Evolutionary conservation across 805 yeast species (phyloP).

Genomic region (Kazachstania kunashirensis): DNA sequence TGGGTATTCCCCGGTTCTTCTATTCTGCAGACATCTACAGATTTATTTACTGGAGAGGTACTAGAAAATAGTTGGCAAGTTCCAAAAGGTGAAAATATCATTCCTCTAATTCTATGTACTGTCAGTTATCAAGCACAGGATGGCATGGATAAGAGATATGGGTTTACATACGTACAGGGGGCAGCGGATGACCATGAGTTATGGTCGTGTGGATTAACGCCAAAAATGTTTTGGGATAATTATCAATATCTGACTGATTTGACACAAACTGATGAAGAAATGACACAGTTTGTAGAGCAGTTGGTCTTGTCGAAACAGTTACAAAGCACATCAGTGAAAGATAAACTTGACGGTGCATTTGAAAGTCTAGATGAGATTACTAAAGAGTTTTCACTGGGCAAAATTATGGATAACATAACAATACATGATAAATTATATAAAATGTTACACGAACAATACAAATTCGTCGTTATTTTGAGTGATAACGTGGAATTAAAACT

Average conservation of each 20-base stretch:
- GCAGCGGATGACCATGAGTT: slow-evolving; percentile 92
- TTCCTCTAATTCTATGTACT: slow-evolving; percentile 45
- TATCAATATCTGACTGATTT: slow-evolving; percentile 22
- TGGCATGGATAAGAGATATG: slow-evolving; percentile 39
- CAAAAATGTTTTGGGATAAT: slow-evolving; percentile 49
- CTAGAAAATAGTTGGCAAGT: slow-evolving; percentile 25
- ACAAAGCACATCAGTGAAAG: neutral
- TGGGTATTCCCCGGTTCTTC: slow-evolving; percentile 57
- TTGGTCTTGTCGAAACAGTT: slow-evolving; percentile 1
- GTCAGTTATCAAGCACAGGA: slow-evolving; percentile 56
- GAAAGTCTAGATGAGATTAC: slow-evolving; percentile 13
- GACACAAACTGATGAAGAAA: slow-evolving; percentile 25
- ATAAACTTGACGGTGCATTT: slow-evolving; percentile 9
- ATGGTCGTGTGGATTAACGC: slow-evolving; percentile 56
- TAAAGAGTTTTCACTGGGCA: slow-evolving; percentile 16
- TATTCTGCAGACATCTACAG: slow-evolving; percentile 15
- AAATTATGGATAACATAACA: slow-evolving; percentile 8
- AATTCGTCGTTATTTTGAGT: slow-evolving; percentile 18
- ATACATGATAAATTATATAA: slow-evolving; percentile 6
- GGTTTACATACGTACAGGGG: slow-evolving; percentile 71
- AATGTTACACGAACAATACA: slow-evolving; percentile 3
- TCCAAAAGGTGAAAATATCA: slow-evolving; percentile 29
- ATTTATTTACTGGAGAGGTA: slow-evolving; percentile 26
- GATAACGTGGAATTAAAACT: slow-evolving; percentile 3
- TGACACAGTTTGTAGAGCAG: slow-evolving; percentile 11